Base-by-base conservation (phyloP, 352 stramenopile species). In the Discostella stelligera region DNA sequence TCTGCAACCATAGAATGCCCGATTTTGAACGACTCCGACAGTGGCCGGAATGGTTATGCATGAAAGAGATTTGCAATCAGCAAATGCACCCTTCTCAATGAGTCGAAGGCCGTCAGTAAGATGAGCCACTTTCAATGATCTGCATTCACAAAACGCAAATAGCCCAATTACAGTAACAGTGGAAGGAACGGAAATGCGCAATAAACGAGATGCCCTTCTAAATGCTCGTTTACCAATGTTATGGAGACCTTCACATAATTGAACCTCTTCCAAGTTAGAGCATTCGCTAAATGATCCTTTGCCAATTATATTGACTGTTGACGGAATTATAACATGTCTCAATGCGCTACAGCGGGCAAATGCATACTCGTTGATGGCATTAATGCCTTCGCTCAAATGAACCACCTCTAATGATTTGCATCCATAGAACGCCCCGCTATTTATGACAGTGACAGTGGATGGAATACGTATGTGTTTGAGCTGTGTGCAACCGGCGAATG, bases 401-500 rank as follows among this genome's bases (percentile, higher is more conserved):
- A 58, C 8, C 16, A 11, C 50, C 18, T 58, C 27, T 18, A 58
- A 58, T 30, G 50, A 58, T 27, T n/a, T 30, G 18, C 50, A 58
- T 30, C 50, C 50, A 18, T 14, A 16, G 27, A 58, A 58, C 13
- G 50, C 50, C 9, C 50, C 50, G 32, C 32, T 27, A 30, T 37
- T 27, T 9, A 58, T 58, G 50, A 30, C 27, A 30, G 50, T 58
- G 50, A 58, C 18, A 27, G 50, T 37, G 9, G 14, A 23, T 27
- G 50, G 50, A 2, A 58, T 6, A 23, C 8, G 4, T 23, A 58
- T 6, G 50, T 27, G 11, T 23, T 14, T 23, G 18, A 58, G 27
- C 27, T 23, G 27, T n/a, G 16, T 58, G 50, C 50, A 58, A n/a
- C 27, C 50, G 6, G 50, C 50, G 14, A 58, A 58, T 27, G 50